Conservation (phyloP, 768 basidiomycete genomes). For the Mycena filopes region DNA sequence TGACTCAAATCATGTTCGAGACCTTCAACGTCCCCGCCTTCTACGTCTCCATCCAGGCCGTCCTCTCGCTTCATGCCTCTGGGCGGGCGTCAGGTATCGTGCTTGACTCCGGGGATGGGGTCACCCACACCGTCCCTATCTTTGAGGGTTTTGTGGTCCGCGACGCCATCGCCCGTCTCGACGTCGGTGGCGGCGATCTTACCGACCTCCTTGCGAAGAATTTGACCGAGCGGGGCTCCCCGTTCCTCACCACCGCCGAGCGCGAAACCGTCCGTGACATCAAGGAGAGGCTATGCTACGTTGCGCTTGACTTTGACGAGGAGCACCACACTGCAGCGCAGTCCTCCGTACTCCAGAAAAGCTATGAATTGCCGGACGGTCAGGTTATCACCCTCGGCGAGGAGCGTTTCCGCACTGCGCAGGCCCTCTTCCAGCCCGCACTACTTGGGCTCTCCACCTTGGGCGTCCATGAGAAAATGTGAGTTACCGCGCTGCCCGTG, state of each 20-base stretch:
- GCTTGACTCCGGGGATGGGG: constrained; percentile 79
- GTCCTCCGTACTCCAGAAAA: constrained; percentile 29
- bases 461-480: constrained; percentile 68
- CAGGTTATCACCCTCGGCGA: constrained; percentile 83
- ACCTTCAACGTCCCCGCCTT: constrained; percentile 79
- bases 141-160: constrained; percentile 78
- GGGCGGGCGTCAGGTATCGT: constrained; percentile 80
- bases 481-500: constrained; percentile 9
- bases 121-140: constrained; percentile 77
- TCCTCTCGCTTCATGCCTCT: constrained; percentile 73
- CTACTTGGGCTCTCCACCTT: constrained; percentile 59
- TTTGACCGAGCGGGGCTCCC: constrained; percentile 76
- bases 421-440: constrained; percentile 79
- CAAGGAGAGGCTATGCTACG: constrained; percentile 67
- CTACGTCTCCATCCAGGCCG: constrained; percentile 78
- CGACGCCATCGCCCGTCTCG: constrained; percentile 75
- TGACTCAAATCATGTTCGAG: constrained; percentile 84
- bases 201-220: constrained; percentile 70
- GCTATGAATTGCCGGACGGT: constrained; percentile 58
- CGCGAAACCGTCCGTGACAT: constrained; percentile 82
- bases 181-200: constrained; percentile 72
- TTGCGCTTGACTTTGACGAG: constrained; percentile 34
- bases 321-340: constrained; percentile 30
- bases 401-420: constrained; percentile 79
- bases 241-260: constrained; percentile 79